Evolutionary conservation across 371 early-diverging fungal genomes (phyloP), one percentile per base, ranked within the genome.

Genomic region (Caulochytrium protostelioides): DNA sequence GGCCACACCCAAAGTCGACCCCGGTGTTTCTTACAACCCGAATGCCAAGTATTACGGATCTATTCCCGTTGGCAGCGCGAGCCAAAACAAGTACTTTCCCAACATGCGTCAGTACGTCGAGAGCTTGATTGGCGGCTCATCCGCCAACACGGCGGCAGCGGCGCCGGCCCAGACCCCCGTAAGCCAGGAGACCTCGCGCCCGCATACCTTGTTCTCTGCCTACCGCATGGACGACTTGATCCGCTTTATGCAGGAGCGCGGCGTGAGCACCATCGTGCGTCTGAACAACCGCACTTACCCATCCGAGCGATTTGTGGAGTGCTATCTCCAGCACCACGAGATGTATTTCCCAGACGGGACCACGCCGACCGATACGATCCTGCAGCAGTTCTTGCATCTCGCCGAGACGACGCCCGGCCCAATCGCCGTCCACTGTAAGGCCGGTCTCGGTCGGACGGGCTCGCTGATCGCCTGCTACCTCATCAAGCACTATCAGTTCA

Each of bases 371-470:
- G 65, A 62, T 35, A 44, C 44, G 16, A 64, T 74, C 28, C 38
- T 72, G 25, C 52, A 52, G 18, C 30, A 46, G 34, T 74, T 74
- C 41, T 37, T 72, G 41, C 68, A 65, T 7, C n/a, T 72, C 0
- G 52, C 54, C 34, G 67, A 67, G 30, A 42, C 41, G 5, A 25
- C 38, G 16, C 44, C 49, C 26, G 64, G 67, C 0, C 50, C 62
- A 2, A 55, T 72, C 18, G 67, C 76, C 1, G 65, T 77, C 0
- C 81, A 80, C 39, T 80, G 81, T 45, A 63, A 67, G 49, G 81
- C 79, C 0, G 81, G 81, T 1, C 54, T 79, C 1, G 79, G 81
- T 10, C 55, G 81, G 35, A 80, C 81, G 0, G 81, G 81, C 4
- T 62, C 73, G 0, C 52, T 79, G 28, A 74, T 80, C 32, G 71